Evolutionary conservation across 1,284 basidiomycete species (phyloP).

Genomic region (Boletus sp.): DNA sequence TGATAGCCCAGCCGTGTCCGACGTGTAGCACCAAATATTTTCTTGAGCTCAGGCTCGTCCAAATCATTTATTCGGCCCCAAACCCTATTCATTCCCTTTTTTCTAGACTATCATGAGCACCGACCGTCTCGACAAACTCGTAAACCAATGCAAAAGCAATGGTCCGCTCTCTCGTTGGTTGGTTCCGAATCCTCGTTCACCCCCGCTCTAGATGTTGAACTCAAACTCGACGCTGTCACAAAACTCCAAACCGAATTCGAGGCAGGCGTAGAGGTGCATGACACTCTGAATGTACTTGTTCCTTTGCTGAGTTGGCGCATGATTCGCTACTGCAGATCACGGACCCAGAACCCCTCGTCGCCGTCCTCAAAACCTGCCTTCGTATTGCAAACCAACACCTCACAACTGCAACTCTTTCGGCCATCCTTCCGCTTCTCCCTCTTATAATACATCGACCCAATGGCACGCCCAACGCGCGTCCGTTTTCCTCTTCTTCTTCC

Average conservation of each 20-base stretch:
- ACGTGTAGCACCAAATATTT: slow-evolving; percentile 9
- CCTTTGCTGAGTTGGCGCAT: slow-evolving; percentile 11
- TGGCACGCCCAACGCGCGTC: slow-evolving; percentile 32
- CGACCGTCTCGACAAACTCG: slow-evolving; percentile 57
- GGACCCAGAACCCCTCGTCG: slow-evolving; percentile 67
- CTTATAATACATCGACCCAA: slow-evolving; percentile 50
- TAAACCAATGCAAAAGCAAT: slow-evolving; percentile 67
- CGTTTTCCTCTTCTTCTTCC: slow-evolving; percentile 51
- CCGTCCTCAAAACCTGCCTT: slow-evolving; percentile 70
- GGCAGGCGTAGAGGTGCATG: slow-evolving; percentile 59
- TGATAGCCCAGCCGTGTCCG: slow-evolving; percentile 12
- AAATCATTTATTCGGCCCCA: slow-evolving; percentile 6
- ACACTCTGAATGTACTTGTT: slow-evolving; percentile 8
- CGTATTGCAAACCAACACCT: slow-evolving; percentile 81
- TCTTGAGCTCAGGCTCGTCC: slow-evolving; percentile 25
- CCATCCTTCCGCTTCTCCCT: slow-evolving; percentile 61
- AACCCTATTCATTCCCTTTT: slow-evolving; percentile 14
- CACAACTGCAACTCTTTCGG: slow-evolving; percentile 67
- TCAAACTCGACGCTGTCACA: slow-evolving; percentile 73
- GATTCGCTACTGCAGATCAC: slow-evolving; percentile 47
- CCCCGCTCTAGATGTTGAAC: slow-evolving; percentile 61
- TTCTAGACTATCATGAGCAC: slow-evolving; percentile 46
- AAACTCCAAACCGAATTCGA: slow-evolving; percentile 75
- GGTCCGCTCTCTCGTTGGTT: slow-evolving; percentile 42
- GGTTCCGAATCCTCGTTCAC: slow-evolving; percentile 8